phyloP scores from a whole-genome alignment of 1,284 basidiomycete genomes.

The Afroboletus lepidellus region DNA sequence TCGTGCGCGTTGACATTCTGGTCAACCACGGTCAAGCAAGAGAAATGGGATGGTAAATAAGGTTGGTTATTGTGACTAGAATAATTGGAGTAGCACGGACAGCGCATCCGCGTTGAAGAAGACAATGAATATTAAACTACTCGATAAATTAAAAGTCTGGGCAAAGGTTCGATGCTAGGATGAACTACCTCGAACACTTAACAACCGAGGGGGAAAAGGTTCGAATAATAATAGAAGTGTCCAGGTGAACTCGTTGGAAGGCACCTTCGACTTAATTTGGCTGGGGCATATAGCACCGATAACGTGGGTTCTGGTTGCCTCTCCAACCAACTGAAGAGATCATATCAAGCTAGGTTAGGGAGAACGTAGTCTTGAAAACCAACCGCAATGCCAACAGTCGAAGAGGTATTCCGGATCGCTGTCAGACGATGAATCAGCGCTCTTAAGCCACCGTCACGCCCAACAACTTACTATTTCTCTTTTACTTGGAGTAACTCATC shows the following conservation, averaged over 20 bases:
- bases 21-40: no score
- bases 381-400: conserved; percentile 1
- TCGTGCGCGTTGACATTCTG: no score
- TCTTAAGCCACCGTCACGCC: neutral
- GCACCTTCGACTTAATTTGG: neutral
- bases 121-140: no score
- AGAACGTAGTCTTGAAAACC: neutral
- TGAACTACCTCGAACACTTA: no score
- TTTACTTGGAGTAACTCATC: neutral
- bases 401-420: neutral
- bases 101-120: no score
- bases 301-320: neutral
- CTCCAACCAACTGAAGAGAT: neutral
- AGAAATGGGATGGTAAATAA: no score
- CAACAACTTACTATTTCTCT: neutral
- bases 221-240: neutral
- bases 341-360: neutral
- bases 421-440: neutral
- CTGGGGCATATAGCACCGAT: neutral
- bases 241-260: no score
- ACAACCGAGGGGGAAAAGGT: no score
- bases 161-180: no score
- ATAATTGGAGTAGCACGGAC: no score
- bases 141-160: no score
- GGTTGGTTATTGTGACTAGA: no score